Percentiles rank a stretch among this genome's conserved stretches.
Conservation (phyloP, 2,329 filamentous ascomycete genomes). For the Aphanocladium album region DNA sequence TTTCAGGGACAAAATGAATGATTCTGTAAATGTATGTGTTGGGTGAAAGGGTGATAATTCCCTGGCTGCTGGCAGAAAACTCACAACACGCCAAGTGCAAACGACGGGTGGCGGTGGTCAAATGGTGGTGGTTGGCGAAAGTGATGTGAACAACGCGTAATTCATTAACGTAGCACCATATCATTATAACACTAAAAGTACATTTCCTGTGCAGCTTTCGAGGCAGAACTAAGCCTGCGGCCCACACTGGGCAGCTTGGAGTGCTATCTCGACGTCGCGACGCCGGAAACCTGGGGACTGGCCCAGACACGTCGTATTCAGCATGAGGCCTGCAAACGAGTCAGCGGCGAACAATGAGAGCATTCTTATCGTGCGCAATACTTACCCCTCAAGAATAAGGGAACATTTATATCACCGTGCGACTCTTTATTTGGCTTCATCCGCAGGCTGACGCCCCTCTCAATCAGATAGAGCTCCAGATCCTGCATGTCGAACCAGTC, state of each 20-base stretch:
- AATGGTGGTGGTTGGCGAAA: no score
- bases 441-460: constrained; percentile 9
- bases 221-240: neutral
- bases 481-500: constrained; percentile 20
- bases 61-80: no score
- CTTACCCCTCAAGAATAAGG: constrained; percentile 7
- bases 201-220: neutral
- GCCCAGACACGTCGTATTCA: constrained; percentile 13
- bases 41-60: no score
- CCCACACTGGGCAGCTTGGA: neutral
- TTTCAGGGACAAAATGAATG: no score
- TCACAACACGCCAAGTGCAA: no score
- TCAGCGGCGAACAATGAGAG: neutral
- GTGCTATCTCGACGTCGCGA: constrained; percentile 13
- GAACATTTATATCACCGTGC: neutral
- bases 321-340: constrained; percentile 5
- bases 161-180: neutral
- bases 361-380: neutral
- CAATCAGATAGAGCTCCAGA: constrained; percentile 14
- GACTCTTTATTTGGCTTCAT: neutral
- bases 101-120: no score
- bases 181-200: constrained; percentile 3
- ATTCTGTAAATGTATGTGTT: no score
- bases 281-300: constrained; percentile 16
- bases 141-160: neutral